A percentile compares a stretch with the other conserved stretches of the same genome.
These are phyloP conservation scores for Xylariaceae sp. DNA, from an alignment of 2,329 filamentous ascomycete species.

Conservation along the genomic window DNA sequence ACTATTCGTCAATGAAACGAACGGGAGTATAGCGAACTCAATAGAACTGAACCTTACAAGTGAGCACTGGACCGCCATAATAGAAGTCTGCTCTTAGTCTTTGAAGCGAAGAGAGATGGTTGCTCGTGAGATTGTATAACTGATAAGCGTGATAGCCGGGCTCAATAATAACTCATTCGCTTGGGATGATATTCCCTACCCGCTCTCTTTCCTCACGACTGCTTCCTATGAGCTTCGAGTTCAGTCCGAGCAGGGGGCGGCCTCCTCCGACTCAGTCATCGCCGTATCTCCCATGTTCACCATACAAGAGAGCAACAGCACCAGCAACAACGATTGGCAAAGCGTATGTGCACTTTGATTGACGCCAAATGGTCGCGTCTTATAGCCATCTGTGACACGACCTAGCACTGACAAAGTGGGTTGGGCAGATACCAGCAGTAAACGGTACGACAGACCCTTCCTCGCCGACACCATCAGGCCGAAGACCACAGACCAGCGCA, in stretches of 20 bases:
- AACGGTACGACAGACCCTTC: slow-evolving; percentile 9
- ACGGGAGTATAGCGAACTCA: slow-evolving; percentile 19
- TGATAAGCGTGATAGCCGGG: slow-evolving; percentile 14
- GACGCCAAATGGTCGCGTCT: not conserved
- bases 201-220: slow-evolving; percentile 23
- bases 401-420: slow-evolving; percentile 1
- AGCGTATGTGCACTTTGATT: not conserved
- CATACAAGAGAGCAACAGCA: slow-evolving; percentile 6
- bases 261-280: slow-evolving; percentile 7
- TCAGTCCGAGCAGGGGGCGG: slow-evolving; percentile 12
- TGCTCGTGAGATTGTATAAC: not conserved
- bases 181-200: slow-evolving; percentile 22
- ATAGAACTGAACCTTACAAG: slow-evolving; percentile 22
- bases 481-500: slow-evolving; percentile 8
- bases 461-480: slow-evolving; percentile 9
- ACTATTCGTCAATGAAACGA: slow-evolving; percentile 22
- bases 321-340: slow-evolving; percentile 1
- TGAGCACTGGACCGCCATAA: slow-evolving; percentile 6
- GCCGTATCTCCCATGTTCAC: slow-evolving; percentile 21
- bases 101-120: slow-evolving; percentile 1
- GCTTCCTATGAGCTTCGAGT: slow-evolving; percentile 24
- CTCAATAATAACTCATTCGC: slow-evolving; percentile 22
- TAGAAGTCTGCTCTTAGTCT: not conserved
- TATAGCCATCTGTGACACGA: not conserved
- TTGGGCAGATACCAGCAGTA: slow-evolving; percentile 1